Conservation (phyloP, 73 alveolate genomes). For the Paramecium caudatum region DNA sequence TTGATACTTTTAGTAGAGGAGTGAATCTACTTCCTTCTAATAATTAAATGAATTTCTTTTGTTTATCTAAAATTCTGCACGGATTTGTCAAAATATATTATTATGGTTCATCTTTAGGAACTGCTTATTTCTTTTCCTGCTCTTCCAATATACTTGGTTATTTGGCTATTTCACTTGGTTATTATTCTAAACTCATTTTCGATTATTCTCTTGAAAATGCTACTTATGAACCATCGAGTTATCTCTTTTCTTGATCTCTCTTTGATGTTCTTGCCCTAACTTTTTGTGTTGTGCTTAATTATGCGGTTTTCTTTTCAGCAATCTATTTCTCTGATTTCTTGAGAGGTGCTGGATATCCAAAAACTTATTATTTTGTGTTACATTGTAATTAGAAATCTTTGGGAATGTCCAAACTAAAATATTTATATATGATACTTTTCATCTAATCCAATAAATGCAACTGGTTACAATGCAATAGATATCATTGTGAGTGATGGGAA, state of each 20-base stretch:
- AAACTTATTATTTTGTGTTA: conserved; percentile 91
- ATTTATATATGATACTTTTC: conserved; percentile 42
- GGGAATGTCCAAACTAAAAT: conserved; percentile 86
- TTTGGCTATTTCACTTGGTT: conserved; percentile 82
- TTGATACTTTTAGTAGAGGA: conserved; percentile 86
- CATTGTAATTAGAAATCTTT: conserved; percentile 87
- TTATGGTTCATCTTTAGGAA: conserved; percentile 91
- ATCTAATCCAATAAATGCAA: conserved; percentile 95
- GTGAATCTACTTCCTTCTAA: conserved; percentile 83
- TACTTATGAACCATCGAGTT: conserved; percentile 15
- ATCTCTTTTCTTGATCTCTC: conserved; percentile 76
- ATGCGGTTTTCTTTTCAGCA: conserved; percentile 94
- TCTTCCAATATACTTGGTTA: conserved; percentile 81
- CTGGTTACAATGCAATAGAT: conserved; percentile 92
- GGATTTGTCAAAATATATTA: conserved; percentile 90
- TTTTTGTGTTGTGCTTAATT: conserved; percentile 94
- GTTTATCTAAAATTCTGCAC: conserved; percentile 91
- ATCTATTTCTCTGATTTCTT: conserved; percentile 88
- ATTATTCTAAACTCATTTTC: conserved; percentile 78
- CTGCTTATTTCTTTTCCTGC: conserved; percentile 84
- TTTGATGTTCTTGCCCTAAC: conserved; percentile 94
- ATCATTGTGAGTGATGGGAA: conserved; percentile 98
- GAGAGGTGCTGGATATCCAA: conserved; percentile 90
- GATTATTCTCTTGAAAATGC: conserved; percentile 4
- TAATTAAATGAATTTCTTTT: conserved; percentile 85